Percentiles rank a stretch among this genome's conserved stretches.
These are phyloP conservation scores for Gentiana dahurica DNA, from an alignment of 257 asterid species.

Conservation along the genomic window DNA sequence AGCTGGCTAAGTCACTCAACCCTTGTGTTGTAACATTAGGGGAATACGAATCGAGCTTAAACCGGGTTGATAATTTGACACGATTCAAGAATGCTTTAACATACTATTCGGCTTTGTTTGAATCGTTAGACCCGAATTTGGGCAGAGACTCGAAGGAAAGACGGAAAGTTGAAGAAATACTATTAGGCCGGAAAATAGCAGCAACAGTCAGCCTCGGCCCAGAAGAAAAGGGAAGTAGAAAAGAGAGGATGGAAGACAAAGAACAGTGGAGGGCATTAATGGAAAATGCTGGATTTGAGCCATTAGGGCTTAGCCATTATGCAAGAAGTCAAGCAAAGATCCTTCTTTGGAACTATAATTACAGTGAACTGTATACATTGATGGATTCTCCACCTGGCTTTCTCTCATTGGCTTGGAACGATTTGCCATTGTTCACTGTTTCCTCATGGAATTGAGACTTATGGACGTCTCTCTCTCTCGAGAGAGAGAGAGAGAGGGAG, in stretches of 20 bases:
- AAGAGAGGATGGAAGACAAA: conserved; percentile 72
- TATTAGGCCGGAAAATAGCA: conserved; percentile 64
- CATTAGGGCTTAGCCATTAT: conserved; percentile 67
- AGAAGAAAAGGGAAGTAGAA: conserved; percentile 27
- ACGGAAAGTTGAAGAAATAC: conserved; percentile 41
- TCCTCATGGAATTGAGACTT: conserved; percentile 74
- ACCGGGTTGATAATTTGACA: conserved; percentile 48
- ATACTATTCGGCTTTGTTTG: conserved; percentile 69
- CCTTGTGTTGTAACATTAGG: conserved; percentile 83
- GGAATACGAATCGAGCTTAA: conserved; percentile 60
- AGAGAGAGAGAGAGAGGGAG: too few relatives aligned
- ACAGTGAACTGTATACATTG: conserved; percentile 53
- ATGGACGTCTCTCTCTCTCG: too few relatives aligned
- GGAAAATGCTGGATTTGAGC: conserved; percentile 73
- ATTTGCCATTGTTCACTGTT: conserved; percentile 68
- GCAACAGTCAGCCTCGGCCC: conserved; percentile 60
- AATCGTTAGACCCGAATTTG: conserved; percentile 67
- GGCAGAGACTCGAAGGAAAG: conserved; percentile 63
- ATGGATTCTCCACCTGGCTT: conserved; percentile 68
- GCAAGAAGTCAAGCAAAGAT: conserved; percentile 84
- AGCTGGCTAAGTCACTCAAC: conserved; percentile 59
- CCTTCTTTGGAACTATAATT: conserved; percentile 73
- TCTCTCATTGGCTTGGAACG: conserved; percentile 85
- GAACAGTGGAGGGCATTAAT: conserved; percentile 69
- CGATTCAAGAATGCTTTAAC: conserved; percentile 67